These are phyloP conservation scores for Apostasia shenzhenica DNA, from an alignment of 106 monocot genomes.

Conservation along the genomic window DNA sequence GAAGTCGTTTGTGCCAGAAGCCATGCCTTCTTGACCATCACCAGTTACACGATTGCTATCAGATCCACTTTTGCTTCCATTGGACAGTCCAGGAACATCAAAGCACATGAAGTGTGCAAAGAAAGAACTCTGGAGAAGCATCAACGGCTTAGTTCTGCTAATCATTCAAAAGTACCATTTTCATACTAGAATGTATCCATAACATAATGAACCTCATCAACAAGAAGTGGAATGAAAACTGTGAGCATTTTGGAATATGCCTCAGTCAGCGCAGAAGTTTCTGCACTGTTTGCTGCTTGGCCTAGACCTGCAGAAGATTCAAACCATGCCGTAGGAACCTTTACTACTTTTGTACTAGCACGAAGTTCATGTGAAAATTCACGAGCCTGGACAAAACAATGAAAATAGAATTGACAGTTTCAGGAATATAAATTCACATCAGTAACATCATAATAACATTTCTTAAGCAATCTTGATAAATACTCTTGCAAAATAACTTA, in stretches of 20 bases:
- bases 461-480: no score
- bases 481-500: no score
- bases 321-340: constrained; percentile 49
- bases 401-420: background rate
- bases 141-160: constrained; percentile 4
- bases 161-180: background rate
- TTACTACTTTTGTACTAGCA: constrained; percentile 68
- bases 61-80: constrained; percentile 22
- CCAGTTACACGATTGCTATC: constrained; percentile 27
- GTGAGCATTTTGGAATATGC: constrained; percentile 95
- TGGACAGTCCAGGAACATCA: constrained; percentile 55
- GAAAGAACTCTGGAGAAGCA: constrained; percentile 71
- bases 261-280: constrained; percentile 69
- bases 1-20: constrained; percentile 41
- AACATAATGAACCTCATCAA: constrained; percentile 69
- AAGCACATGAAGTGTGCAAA: constrained; percentile 99
- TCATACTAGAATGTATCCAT: background rate
- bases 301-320: constrained; percentile 41
- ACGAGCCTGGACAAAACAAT: constrained; percentile 50
- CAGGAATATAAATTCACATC: background rate
- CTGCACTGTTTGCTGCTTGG: constrained; percentile 47
- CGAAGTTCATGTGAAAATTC: constrained; percentile 97
- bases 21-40: constrained; percentile 19
- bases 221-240: constrained; percentile 90
- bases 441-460: no score